These are phyloP conservation scores for Penicillium thymicola DNA, from an alignment of 2,329 filamentous ascomycete genomes.

Conservation along the genomic window DNA sequence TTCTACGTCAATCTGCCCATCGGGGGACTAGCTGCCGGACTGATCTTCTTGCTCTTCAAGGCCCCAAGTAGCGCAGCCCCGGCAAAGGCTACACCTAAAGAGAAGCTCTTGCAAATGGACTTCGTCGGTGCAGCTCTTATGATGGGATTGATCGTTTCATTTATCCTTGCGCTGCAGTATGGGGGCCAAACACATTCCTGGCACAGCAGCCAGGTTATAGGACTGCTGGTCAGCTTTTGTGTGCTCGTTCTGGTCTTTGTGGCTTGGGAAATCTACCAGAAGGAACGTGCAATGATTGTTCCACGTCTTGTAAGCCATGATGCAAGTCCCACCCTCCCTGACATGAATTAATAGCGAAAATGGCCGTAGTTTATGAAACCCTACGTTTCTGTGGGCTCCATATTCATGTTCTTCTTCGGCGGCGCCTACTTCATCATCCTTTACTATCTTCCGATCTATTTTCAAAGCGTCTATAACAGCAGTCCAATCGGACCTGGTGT, in stretches of 20 bases:
- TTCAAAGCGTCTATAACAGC: conserved; percentile 38
- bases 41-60: conserved; percentile 30
- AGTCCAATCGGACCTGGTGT: conserved; percentile 38
- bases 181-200: conserved; percentile 41
- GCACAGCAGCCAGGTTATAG: conserved; percentile 43
- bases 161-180: conserved; percentile 48
- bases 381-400: conserved; percentile 31
- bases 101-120: conserved; percentile 47
- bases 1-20: conserved; percentile 34
- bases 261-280: conserved; percentile 36
- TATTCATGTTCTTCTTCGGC: conserved; percentile 38
- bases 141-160: conserved; percentile 39
- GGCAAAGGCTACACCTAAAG: conserved; percentile 12
- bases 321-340: neutral
- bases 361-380: conserved; percentile 20
- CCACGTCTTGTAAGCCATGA: conserved; percentile 29
- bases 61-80: conserved; percentile 12
- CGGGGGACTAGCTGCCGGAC: conserved; percentile 16
- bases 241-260: conserved; percentile 38
- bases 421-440: conserved; percentile 33
- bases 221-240: conserved; percentile 43
- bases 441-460: conserved; percentile 31
- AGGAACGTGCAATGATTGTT: conserved; percentile 43
- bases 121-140: conserved; percentile 41
- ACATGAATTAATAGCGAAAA: neutral